Base-by-base conservation (phyloP, 1,284 basidiomycete genomes). In the Polyporus tsugae region DNA sequence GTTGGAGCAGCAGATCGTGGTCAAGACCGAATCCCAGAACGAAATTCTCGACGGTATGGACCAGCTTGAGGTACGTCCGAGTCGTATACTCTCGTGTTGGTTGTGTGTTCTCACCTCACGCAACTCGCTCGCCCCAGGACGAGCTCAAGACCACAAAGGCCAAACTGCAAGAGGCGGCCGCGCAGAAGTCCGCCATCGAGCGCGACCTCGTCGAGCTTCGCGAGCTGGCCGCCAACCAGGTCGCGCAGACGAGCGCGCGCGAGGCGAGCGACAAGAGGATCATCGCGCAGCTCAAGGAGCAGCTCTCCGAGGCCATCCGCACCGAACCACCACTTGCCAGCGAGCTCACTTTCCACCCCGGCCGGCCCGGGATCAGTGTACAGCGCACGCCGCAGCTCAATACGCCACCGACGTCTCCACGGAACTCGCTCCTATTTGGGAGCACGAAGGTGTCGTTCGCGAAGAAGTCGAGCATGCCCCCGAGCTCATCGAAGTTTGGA, bases 291-390 rank as follows among this genome's bases (percentile, higher is more conserved):
- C 25, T 29, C 25, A 52, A 15, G 10, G 25, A 52, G 6, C 49
- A 52, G 25, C 46, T 49, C 46, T 4, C 46, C n/a, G 46, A 49
- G n/a, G n/a, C 46, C 46, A 49, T 49, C 46, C 46, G n/a, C 46
- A 49, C 46, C n/a, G 46, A 49, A 6, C 46, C 46, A n/a, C 6
- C 22, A 0, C 46, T 9, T 1, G n/a, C 46, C 19, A 25, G 46
- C n/a, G 46, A 22, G 22, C 9, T 22, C 44, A 46, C 44, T 4
- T 46, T 46, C 44, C 17, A 25, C 9, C 46, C 46, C 9, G 46
- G n/a, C 46, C 19, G 9, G 4, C 46, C 46, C 2, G n/a, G 19
- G 6, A 19, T 25, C 6, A 15, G 15, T 42, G 11, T 5, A 42
- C 6, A n/a, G 19, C 46, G 6, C n/a, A 22, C 19, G 46, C 46